A percentile compares a stretch with the other conserved stretches of the same genome.
phyloP scores from a whole-genome alignment of 2,329 filamentous ascomycete species.

The Lachnellula cervina region DNA sequence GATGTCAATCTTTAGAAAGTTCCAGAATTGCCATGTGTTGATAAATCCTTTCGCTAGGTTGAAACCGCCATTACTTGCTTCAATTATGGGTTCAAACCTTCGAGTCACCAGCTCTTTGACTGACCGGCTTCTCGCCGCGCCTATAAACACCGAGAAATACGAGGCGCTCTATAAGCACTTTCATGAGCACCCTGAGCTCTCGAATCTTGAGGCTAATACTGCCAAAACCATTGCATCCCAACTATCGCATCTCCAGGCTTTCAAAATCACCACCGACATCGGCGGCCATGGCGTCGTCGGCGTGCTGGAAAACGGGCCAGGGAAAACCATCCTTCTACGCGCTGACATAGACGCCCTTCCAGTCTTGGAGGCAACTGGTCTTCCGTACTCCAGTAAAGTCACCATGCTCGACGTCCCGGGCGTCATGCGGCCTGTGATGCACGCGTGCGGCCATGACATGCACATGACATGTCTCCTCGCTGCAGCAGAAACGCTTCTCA shows the following conservation, averaged over 20 bases:
- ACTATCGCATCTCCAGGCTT: constrained; percentile 30
- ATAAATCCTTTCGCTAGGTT: no score
- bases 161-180: constrained; percentile 1
- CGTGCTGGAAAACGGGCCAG: constrained; percentile 49
- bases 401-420: constrained; percentile 35
- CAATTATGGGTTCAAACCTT: no score
- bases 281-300: constrained; percentile 55
- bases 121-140: neutral
- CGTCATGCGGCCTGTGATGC: constrained; percentile 53
- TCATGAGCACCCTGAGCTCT: constrained; percentile 38
- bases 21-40: no score
- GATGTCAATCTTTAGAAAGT: no score
- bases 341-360: constrained; percentile 61
- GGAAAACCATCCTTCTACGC: constrained; percentile 51
- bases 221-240: constrained; percentile 40
- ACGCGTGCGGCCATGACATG: constrained; percentile 65
- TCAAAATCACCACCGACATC: constrained; percentile 44
- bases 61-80: no score
- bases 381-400: constrained; percentile 50
- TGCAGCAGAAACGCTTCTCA: constrained; percentile 44
- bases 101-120: no score
- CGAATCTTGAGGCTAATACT: constrained; percentile 49
- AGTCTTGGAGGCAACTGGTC: constrained; percentile 48
- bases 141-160: neutral
- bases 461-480: constrained; percentile 55